Evolutionary conservation across 2,329 filamentous ascomycete species (phyloP).

Genomic region (Cladophialophora bantiana): DNA sequence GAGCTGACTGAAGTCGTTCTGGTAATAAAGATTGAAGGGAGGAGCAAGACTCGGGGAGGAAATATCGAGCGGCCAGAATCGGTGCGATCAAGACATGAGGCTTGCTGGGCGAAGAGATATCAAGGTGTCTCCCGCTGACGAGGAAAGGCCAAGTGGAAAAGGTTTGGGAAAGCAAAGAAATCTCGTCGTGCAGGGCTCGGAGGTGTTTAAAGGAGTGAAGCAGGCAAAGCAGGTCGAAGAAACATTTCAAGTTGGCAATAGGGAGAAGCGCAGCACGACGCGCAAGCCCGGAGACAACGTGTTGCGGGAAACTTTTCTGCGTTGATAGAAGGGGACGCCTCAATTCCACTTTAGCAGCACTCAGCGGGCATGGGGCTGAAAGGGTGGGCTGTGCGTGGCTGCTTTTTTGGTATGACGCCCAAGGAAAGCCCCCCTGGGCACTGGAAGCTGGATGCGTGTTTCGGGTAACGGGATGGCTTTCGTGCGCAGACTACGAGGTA

Average conservation of each 20-base stretch:
- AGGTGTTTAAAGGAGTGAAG: slow-evolving; percentile 9
- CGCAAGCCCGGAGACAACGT: slow-evolving; percentile 7
- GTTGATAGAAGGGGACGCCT: background rate
- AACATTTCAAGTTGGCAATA: slow-evolving; percentile 9
- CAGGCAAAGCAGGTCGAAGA: background rate
- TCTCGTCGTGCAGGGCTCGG: background rate
- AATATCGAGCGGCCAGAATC: slow-evolving; percentile 2
- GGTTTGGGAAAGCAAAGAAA: slow-evolving; percentile 3
- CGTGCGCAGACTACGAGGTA: background rate
- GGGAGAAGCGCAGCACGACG: slow-evolving; percentile 11
- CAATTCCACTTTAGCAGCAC: slow-evolving; percentile 13
- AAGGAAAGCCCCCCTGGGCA: background rate
- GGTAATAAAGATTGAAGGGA: slow-evolving; percentile 11
- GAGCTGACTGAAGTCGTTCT: background rate
- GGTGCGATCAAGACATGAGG: slow-evolving; percentile 17
- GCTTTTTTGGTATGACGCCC: background rate
- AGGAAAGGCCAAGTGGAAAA: background rate
- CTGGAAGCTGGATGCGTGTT: slow-evolving; percentile 12
- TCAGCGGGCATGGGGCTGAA: slow-evolving; percentile 3
- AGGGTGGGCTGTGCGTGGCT: background rate
- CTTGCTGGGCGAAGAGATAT: background rate
- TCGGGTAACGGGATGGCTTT: slow-evolving; percentile 4
- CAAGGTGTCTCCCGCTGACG: background rate
- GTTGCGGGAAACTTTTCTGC: slow-evolving; percentile 14
- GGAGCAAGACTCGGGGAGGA: background rate